Conservation (phyloP, 805 yeast genomes). For the Spathaspora arborariae region DNA sequence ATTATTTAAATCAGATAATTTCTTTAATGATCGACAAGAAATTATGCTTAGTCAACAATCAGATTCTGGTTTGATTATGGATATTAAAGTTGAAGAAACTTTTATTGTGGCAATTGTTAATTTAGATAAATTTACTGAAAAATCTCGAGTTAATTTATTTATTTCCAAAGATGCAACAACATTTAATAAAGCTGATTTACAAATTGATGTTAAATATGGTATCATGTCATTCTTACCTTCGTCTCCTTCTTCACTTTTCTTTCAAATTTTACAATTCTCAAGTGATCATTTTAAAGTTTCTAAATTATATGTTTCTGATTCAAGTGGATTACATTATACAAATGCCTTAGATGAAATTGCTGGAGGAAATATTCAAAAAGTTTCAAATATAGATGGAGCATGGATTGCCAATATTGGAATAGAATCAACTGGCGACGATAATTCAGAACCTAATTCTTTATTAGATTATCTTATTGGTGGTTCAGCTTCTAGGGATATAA, state of each 20-base stretch:
- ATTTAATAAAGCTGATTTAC: conserved; percentile 39
- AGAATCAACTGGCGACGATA: conserved; percentile 9
- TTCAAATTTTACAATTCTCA: conserved; percentile 20
- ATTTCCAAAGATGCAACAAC: conserved; percentile 45
- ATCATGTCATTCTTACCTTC: conserved; percentile 36
- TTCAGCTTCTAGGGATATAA: conserved; percentile 12
- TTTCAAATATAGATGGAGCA: conserved; percentile 57
- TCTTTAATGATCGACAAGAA: conserved; percentile 32
- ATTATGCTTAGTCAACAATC: conserved; percentile 19
- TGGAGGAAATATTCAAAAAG: conserved; percentile 41
- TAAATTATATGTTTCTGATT: conserved; percentile 50
- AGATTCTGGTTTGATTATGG: conserved; percentile 24
- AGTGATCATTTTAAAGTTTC: conserved; percentile 14
- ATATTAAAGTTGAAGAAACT: conserved; percentile 33
- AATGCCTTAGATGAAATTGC: conserved; percentile 41
- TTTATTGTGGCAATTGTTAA: conserved; percentile 40
- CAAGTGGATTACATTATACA: conserved; percentile 51
- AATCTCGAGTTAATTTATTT: conserved; percentile 36
- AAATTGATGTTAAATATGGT: conserved; percentile 33
- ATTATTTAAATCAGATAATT: conserved; percentile 42
- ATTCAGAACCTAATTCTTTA: conserved; percentile 17
- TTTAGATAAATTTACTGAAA: conserved; percentile 38
- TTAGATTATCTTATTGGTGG: conserved; percentile 23
- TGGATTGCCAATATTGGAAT: conserved; percentile 46
- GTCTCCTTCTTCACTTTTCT: conserved; percentile 30